Evolutionary conservation across 2,329 filamentous ascomycete genomes (phyloP).

Genomic region (Penicillium oxalicum): DNA sequence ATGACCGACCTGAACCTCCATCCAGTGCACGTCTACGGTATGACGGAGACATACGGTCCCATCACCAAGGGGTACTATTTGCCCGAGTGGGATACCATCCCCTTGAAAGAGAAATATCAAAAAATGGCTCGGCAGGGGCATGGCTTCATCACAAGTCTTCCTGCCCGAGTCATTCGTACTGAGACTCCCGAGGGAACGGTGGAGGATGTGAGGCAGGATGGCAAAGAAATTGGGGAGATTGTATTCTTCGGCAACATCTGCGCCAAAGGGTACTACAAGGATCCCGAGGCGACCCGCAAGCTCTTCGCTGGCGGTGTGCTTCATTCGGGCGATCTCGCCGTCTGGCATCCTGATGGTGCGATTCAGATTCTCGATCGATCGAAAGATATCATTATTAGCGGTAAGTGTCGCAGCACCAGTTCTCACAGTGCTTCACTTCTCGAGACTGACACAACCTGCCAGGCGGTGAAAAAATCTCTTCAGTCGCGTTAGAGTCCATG

Average conservation of each 20-base stretch:
- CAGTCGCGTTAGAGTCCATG: slow-evolving; percentile 84
- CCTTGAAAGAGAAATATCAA: slow-evolving; percentile 69
- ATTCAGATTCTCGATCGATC: slow-evolving; percentile 88
- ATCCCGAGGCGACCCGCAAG: slow-evolving; percentile 75
- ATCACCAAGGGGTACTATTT: slow-evolving; percentile 91
- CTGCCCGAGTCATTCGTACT: slow-evolving; percentile 74
- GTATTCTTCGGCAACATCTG: slow-evolving; percentile 90
- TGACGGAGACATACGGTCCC: slow-evolving; percentile 85
- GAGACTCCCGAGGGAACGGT: slow-evolving; percentile 63
- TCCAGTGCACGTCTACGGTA: slow-evolving; percentile 88
- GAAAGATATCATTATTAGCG: slow-evolving; percentile 97
- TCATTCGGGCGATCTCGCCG: slow-evolving; percentile 87
- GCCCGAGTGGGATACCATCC: slow-evolving; percentile 73
- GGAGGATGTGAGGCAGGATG: slow-evolving; percentile 62
- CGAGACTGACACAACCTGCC: slow-evolving; percentile 1
- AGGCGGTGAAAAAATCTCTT: slow-evolving; percentile 97
- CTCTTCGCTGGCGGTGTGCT: slow-evolving; percentile 80
- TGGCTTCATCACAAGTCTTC: slow-evolving; percentile 77
- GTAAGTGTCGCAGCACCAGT: slow-evolving; percentile 41
- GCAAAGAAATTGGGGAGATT: slow-evolving; percentile 74
- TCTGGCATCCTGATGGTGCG: slow-evolving; percentile 85
- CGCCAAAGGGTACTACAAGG: slow-evolving; percentile 85
- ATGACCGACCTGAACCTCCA: slow-evolving; percentile 84
- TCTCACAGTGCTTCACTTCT: no score
- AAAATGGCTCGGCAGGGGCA: slow-evolving; percentile 93